Evolutionary conservation across 768 basidiomycete species (phyloP).

Genomic region (Thelephora aurantiotincta): DNA sequence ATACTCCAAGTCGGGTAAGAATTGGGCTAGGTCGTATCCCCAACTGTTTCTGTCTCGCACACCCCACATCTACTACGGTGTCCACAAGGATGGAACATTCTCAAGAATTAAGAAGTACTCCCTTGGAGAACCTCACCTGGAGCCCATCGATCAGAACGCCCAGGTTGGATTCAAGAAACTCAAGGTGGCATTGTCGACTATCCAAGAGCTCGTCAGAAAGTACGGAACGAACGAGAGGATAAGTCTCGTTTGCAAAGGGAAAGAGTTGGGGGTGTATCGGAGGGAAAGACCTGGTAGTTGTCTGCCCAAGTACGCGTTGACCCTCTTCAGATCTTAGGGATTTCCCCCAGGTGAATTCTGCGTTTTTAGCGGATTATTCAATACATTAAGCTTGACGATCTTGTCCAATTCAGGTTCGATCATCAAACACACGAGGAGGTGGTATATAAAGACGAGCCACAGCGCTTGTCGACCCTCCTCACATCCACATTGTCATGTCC

Average conservation of each 20-base stretch:
- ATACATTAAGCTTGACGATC: no score
- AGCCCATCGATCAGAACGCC: conserved; percentile 11
- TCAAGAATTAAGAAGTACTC: conserved; percentile 29
- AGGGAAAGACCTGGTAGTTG: conserved; percentile 27
- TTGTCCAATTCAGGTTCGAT: no score
- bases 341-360: no score
- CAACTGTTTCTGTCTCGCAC: conserved; percentile 63
- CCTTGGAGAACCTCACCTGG: conserved; percentile 10
- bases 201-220: conserved; percentile 34
- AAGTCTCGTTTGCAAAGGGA: conserved; percentile 35
- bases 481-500: no score
- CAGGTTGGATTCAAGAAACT: conserved; percentile 20
- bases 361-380: no score
- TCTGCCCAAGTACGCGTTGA: conserved; percentile 30
- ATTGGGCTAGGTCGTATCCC: conserved; percentile 49
- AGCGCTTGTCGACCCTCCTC: no score
- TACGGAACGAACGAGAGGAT: conserved; percentile 38
- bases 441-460: no score
- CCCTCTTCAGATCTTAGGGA: conserved; percentile 7
- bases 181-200: conserved; percentile 15
- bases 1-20: conserved; percentile 8
- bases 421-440: no score
- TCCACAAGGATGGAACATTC: conserved; percentile 44
- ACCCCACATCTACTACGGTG: conserved; percentile 39
- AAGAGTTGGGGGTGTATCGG: conserved; percentile 33